Conservation (phyloP, 2,329 filamentous ascomycete species). For the Xylogone sp. region DNA sequence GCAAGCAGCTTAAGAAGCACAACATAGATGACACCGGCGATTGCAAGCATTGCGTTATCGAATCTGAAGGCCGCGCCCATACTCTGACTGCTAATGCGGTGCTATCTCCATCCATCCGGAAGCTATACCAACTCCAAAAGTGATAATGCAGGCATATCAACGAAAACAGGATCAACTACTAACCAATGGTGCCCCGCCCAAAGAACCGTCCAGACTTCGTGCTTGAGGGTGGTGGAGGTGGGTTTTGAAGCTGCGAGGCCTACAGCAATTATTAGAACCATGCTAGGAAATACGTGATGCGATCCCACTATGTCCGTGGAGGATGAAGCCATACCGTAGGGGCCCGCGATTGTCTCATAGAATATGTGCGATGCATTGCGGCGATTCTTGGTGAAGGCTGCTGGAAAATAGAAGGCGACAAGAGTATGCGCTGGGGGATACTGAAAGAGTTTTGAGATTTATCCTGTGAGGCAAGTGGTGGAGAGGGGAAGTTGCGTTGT, state of each 20-base stretch:
- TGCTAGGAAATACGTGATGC: slow-evolving; percentile 13
- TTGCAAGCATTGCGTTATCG: too few relatives aligned
- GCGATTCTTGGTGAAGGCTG: neutral
- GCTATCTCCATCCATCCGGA: too few relatives aligned
- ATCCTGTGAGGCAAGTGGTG: neutral
- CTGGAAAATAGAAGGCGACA: too few relatives aligned
- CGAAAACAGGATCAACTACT: slow-evolving; percentile 28
- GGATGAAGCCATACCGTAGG: slow-evolving; percentile 73
- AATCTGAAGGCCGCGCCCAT: slow-evolving; percentile 49
- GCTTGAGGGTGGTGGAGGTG: slow-evolving; percentile 83
- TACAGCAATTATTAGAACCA: slow-evolving; percentile 6
- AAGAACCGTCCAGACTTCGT: slow-evolving; percentile 92
- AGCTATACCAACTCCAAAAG: too few relatives aligned
- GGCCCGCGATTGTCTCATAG: slow-evolving; percentile 95
- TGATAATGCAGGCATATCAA: slow-evolving; percentile 17
- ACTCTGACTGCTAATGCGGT: too few relatives aligned
- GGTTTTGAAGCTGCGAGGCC: slow-evolving; percentile 71
- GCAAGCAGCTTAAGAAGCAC: too few relatives aligned
- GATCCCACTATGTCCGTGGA: slow-evolving; percentile 36
- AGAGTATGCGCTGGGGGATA: neutral
- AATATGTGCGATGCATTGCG: slow-evolving; percentile 96
- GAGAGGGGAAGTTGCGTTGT: neutral
- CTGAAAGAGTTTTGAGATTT: neutral
- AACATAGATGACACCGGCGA: too few relatives aligned
- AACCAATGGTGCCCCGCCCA: slow-evolving; percentile 76